phyloP scores from a whole-genome alignment of 1,139 yeast genomes.

The Taphrina populina region DNA sequence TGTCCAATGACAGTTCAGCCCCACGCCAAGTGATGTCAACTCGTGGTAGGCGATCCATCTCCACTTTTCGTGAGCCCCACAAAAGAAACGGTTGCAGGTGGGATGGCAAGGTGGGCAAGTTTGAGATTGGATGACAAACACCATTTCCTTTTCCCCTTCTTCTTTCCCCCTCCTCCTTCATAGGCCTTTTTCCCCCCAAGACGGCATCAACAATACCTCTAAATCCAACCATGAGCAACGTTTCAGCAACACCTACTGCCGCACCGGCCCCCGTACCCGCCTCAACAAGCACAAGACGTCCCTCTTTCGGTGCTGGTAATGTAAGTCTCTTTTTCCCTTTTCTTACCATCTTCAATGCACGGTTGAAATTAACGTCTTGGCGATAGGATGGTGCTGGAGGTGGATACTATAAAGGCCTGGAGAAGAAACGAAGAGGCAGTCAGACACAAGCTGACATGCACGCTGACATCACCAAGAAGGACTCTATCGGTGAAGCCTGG shows the following conservation, averaged over 20 bases:
- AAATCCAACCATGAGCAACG: no score
- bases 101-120: no score
- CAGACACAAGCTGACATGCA: conserved; percentile 22
- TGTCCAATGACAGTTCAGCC: no score
- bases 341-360: neutral
- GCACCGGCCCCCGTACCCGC: no score
- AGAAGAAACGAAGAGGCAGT: conserved; percentile 29
- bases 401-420: conserved; percentile 19
- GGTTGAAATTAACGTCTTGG: neutral
- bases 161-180: neutral
- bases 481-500: conserved; percentile 31
- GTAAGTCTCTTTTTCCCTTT: neutral
- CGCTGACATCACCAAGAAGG: conserved; percentile 19
- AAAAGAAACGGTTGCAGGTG: no score
- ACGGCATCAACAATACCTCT: neutral
- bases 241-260: no score
- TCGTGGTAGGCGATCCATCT: no score
- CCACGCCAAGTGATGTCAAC: no score
- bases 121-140: no score
- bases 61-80: no score
- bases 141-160: no score
- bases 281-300: conserved; percentile 8
- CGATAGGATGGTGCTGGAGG: conserved; percentile 27
- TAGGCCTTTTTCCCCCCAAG: neutral
- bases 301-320: conserved; percentile 31